A percentile compares a stretch with the other conserved stretches of the same genome.
phyloP scores from a whole-genome alignment of 768 basidiomycete genomes.

The Lactifluus piperatus region DNA sequence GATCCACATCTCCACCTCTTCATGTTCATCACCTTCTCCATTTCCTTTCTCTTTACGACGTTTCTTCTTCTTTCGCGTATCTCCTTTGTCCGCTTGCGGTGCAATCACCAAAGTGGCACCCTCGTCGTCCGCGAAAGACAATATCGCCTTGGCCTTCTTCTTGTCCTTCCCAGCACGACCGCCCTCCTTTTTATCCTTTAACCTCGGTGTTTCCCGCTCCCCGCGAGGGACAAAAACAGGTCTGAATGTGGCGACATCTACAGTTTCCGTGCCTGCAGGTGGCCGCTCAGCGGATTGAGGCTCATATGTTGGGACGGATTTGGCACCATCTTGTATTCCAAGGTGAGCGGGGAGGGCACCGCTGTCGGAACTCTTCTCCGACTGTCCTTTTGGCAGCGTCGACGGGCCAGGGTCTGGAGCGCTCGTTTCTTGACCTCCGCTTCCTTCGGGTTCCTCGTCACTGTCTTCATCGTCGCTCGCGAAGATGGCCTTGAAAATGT shows the following conservation, averaged over 20 bases:
- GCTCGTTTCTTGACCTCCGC: constrained; percentile 11
- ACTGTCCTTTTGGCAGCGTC: not conserved
- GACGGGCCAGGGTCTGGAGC: not conserved
- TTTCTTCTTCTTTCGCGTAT: constrained; percentile 34
- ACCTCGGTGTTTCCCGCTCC: constrained; percentile 30
- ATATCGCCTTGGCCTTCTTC: constrained; percentile 43
- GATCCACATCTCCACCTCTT: constrained; percentile 46
- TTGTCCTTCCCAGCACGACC: constrained; percentile 38
- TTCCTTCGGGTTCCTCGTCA: constrained; percentile 50
- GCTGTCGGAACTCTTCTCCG: not conserved
- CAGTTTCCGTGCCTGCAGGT: constrained; percentile 18
- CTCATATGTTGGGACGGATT: constrained; percentile 7
- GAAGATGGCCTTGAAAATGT: constrained; percentile 97
- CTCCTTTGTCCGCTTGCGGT: constrained; percentile 22
- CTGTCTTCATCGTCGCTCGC: constrained; percentile 89
- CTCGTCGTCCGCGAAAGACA: constrained; percentile 74
- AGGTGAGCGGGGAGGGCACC: constrained; percentile 9
- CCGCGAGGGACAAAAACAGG: constrained; percentile 78
- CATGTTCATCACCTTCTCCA: constrained; percentile 29
- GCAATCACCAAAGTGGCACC: constrained; percentile 27
- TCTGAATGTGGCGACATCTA: constrained; percentile 70
- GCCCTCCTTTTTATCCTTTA: constrained; percentile 24
- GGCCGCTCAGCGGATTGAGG: constrained; percentile 3
- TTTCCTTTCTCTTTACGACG: constrained; percentile 28
- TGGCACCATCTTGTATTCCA: constrained; percentile 3